Evolutionary conservation across 225 moss, liverwort and hornwort genomes (phyloP), one percentile per base, ranked within the genome.

Genomic region (Climacium dendroides): DNA sequence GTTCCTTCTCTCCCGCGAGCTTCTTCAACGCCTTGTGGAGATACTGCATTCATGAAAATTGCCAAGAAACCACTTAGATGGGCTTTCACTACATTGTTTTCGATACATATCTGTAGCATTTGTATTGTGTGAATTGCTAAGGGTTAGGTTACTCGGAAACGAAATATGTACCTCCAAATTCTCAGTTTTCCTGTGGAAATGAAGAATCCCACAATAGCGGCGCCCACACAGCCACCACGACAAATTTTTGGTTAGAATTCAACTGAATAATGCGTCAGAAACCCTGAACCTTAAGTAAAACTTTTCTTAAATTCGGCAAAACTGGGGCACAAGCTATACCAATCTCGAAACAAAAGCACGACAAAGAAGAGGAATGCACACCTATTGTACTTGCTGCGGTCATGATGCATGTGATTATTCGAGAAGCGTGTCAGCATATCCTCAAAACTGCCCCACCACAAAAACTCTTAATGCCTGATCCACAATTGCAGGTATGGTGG

Each of bases 341-440:
- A 63, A 67, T 81, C 82, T 64, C 18, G 59, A 80, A 62, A 84
- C 39, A 45, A 52, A 75, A 64, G 47, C 64, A 64, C 63, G 32
- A 18, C n/a, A 70, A 61, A 85, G 87, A 86, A 80, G 77, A 80
- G 76, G 37, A 78, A 78, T 85, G 85, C 91, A 80, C 65, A 94
- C 94, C 92, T 94, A 86, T 87, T 92, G 77, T 90, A 94, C n/a
- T 94, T 94, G 94, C 65, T 90, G 90, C 91, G 94, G 87, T 94
- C 94, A 89, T 92, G 94, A 73, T 83, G 92, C 94, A 94, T 94
- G 11, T 92, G 94, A 89, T 89, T 92, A 90, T 94, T 94, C 77
- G 94, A 89, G 90, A 94, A 92, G 80, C 94, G 94, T 41, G 94
- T 94, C 89, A 92, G 87, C 94, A 94, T 94, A 85, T 94, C 94